Evolutionary conservation across 306 rosid genomes (phyloP), one percentile per base, ranked within the genome.

Genomic region (Hippophae rhamnoides): DNA sequence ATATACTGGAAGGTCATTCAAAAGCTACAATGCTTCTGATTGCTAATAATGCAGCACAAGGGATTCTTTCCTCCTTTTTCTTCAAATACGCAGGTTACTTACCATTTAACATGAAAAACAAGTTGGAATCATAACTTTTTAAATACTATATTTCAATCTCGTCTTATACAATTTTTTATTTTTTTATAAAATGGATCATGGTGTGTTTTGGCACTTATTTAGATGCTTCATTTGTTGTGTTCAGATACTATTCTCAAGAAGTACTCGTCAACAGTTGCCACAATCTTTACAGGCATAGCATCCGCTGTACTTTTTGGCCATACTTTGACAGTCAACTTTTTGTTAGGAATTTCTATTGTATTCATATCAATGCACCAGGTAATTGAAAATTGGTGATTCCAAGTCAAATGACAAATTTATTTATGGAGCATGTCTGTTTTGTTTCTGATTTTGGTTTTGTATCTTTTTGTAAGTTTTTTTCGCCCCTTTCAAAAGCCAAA

Each of bases 321-420:
- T 74, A 89, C 72, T 47, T 77, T 89, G 68, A 93, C 97, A 50
- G 77, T 93, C 82, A 93, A 93, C 78, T 93, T 89, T 69, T 53
- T 93, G 57, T 73, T 93, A 65, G 99, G 99, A 56, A 93, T 93
- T 74, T 93, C 99, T 48, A 89, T 93, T 61, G 99, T 93, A 43
- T 89, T 93, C 79, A 93, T 93, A 76, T 93, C 99, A 7, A 93
- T 93, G 99, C 99, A 89, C 74, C 99, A 93, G 95, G 99, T 93
- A 77, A 69, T 25, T 18, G 57, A 23, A 43, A 14, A 9, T 13
- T 13, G 46, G 41, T 10, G 27, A 3, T n/a, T 54, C 6, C 7
- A 27, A 9, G 47, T 13, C 18, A 58, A 52, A 18, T 38, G 13
- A 31, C 10, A 25, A 8, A 12, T 11, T n/a, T 13, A 63, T 13